Percentiles rank a stretch among this genome's conserved stretches.
Conservation (phyloP, 768 basidiomycete species). For the Termitomyces sp. region DNA sequence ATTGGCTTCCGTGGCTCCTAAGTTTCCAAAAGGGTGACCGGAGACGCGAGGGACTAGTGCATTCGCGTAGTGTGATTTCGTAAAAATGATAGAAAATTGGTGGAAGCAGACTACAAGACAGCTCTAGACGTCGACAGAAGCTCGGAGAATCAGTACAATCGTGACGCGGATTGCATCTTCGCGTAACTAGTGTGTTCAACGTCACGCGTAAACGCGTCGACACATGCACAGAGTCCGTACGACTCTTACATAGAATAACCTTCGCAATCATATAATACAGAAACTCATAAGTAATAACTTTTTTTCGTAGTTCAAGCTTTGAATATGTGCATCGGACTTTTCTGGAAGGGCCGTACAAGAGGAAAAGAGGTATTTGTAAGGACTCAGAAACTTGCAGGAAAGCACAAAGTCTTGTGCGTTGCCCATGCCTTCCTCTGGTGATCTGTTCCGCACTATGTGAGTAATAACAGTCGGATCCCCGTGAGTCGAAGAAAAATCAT, state of each 20-base stretch:
- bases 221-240: no score
- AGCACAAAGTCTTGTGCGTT: constrained; percentile 31
- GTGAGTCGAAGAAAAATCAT: not conserved
- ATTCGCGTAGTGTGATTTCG: not conserved
- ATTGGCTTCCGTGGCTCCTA: constrained; percentile 7
- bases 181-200: no score
- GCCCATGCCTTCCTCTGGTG: constrained; percentile 37
- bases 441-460: constrained; percentile 29
- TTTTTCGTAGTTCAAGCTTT: no score
- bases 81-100: not conserved
- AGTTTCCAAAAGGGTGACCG: not conserved
- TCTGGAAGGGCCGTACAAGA: not conserved
- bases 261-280: not conserved
- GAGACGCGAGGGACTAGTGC: not conserved
- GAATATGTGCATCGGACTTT: no score
- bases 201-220: no score
- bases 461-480: not conserved
- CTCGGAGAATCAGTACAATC: constrained; percentile 2
- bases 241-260: not conserved
- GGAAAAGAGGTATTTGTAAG: no score
- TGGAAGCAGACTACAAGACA: not conserved
- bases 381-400: constrained; percentile 26
- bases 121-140: no score
- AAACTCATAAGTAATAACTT: no score
- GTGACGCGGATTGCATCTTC: constrained; percentile 5